Base-by-base conservation (phyloP, 345 rosid species). In the Rhodomyrtus tomentosa region DNA sequence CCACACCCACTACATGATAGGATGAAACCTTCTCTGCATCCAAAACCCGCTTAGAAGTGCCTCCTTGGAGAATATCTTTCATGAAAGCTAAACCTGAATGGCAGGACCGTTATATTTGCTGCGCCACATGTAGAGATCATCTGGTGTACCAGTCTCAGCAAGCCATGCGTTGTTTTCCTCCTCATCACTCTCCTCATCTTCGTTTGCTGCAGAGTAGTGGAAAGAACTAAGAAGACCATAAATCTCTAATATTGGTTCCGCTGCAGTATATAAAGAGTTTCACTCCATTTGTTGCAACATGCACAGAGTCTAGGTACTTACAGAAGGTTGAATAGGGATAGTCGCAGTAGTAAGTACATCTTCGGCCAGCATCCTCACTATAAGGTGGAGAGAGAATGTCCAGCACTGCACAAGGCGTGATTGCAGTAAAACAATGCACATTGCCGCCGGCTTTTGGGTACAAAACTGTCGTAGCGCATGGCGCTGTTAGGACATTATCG, bases 341-440 rank as follows among this genome's bases (percentile, higher is more conserved):
- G 88, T 97, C 98, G 55, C 90, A 81, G 90, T 97, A 95, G 84
- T 97, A 97, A 83, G 94, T 91, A 82, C 99, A 97, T 87, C 54
- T 89, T 89, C 99, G 91, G 88, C 98, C 98, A 5, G 79, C 90
- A 54, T 87, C 92, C 92, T 95, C 99, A 18, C 87, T 82, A 86
- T 97, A 97, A 50, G 99, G 93, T 86, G 99, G 99, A 51, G 99
- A 84, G 81, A 97, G 98, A 88, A 95, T 86, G 89, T 97, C 98
- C 13, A 97, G 96, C 82, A 97, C 93, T 0, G 98, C 98, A 87
- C 99, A 95, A 38, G 99, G 98, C 54, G 96, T 88, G 83, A 95
- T 86, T 18, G 99, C 99, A 21, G 99, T 97, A 90, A 97, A 97
- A 87, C 95, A 91, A 89, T 97, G 99, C 87, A 97, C 85, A 89